phyloP scores from a whole-genome alignment of 169 alveolate genomes.

The Plasmodium vinckei region DNA sequence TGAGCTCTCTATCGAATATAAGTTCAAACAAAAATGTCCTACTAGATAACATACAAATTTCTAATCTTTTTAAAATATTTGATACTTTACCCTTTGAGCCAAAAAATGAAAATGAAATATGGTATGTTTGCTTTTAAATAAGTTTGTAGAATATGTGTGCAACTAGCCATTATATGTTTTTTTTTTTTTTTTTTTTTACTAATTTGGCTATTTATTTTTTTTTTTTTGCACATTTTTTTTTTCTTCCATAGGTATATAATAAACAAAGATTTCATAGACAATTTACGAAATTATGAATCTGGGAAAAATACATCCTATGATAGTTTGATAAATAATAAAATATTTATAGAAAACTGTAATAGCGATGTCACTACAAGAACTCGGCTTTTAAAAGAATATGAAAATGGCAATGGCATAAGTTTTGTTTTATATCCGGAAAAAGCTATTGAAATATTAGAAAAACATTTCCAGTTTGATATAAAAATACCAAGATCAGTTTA shows the following conservation, averaged over 20 bases:
- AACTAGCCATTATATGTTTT: background rate
- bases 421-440: constrained; percentile 57
- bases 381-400: constrained; percentile 38
- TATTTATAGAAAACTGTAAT: constrained; percentile 37
- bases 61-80: constrained; percentile 48
- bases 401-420: constrained; percentile 48
- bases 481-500: constrained; percentile 61
- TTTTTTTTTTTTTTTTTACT: background rate
- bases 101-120: constrained; percentile 48
- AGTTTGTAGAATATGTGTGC: background rate
- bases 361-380: constrained; percentile 34
- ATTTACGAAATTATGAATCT: constrained; percentile 34
- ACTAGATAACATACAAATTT: constrained; percentile 62
- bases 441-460: constrained; percentile 55
- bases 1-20: constrained; percentile 10
- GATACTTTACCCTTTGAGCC: constrained; percentile 68
- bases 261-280: constrained; percentile 69
- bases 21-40: constrained; percentile 25
- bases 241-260: constrained; percentile 28
- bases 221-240: background rate
- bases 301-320: constrained; percentile 20
- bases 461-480: constrained; percentile 44
- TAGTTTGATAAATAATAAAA: constrained; percentile 27
- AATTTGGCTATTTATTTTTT: too few relatives aligned
- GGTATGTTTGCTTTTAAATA: constrained; percentile 11